A percentile compares a stretch with the other conserved stretches of the same genome.
phyloP scores from a whole-genome alignment of 2,329 filamentous ascomycete species.

The Beauveria medogensis region DNA sequence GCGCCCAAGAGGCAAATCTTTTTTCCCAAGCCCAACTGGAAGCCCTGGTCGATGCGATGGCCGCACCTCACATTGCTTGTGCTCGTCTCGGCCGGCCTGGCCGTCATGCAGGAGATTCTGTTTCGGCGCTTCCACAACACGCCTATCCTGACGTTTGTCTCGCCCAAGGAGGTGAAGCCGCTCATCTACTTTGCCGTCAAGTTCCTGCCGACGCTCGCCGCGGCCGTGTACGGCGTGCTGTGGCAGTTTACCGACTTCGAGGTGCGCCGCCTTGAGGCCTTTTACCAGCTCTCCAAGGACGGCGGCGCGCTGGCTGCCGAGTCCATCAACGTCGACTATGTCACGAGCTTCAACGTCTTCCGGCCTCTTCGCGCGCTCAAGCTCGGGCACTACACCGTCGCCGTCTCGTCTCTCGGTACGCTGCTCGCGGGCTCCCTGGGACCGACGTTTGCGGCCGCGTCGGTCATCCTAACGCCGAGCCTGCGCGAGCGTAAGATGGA shows the following conservation, averaged over 20 bases:
- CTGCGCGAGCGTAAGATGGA: constrained; percentile 34
- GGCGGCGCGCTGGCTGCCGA: constrained; percentile 54
- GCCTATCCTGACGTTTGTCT: constrained; percentile 42
- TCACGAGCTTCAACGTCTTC: constrained; percentile 58
- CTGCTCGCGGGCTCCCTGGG: constrained; percentile 60
- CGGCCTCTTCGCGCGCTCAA: constrained; percentile 55
- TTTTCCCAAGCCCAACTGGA: constrained; percentile 59
- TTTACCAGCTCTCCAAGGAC: constrained; percentile 54
- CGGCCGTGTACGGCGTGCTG: constrained; percentile 54
- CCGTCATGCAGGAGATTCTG: constrained; percentile 44
- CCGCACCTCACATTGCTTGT: constrained; percentile 50
- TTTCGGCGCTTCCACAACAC: constrained; percentile 39
- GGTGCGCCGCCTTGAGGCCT: constrained; percentile 58
- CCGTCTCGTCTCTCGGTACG: constrained; percentile 56
- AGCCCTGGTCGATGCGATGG: constrained; percentile 56
- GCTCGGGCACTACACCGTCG: constrained; percentile 60
- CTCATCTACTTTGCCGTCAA: constrained; percentile 53
- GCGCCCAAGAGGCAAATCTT: constrained; percentile 35
- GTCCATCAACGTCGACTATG: constrained; percentile 67
- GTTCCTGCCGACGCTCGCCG: constrained; percentile 53
- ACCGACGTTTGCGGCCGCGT: constrained; percentile 59
- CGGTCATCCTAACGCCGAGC: constrained; percentile 48
- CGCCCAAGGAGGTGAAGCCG: constrained; percentile 41
- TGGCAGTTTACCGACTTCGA: constrained; percentile 62
- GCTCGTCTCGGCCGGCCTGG: constrained; percentile 44